Evolutionary conservation across 306 rosid genomes (phyloP), one percentile per base, ranked within the genome.

Genomic region (Inga laurina): DNA sequence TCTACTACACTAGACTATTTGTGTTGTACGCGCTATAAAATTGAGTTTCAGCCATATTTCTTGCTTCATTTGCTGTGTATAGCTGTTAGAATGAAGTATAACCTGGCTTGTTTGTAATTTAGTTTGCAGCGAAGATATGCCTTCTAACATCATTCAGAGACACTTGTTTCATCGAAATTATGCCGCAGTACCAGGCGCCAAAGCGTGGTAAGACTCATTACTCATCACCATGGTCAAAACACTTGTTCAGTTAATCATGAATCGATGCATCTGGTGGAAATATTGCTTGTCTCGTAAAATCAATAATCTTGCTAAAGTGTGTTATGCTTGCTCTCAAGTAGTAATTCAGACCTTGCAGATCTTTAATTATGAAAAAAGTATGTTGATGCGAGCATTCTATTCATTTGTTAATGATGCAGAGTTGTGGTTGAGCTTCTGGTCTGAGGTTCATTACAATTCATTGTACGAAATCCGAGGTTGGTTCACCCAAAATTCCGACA

Each of bases 361-460:
- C 81, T 75, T 66, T 19, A 64, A 18, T 78, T 70, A 46, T 75
- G 68, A 68, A 70, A 65, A 65, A 65, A 14, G 37, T 0, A 24
- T 13, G 57, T 7, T 72, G 21, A 59, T 67, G 27, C 12, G 46
- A 54, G 72, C 48, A 76, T 75, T 51, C 30, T 56, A 22, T 83
- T 32, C 46, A 34, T 49, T 89, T 84, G 48, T 48, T 66, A 84
- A 83, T 73, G 51, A 81, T 91, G 97, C 94, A 94, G 97, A 92
- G 76, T 81, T 92, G 81, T 92, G 96, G 96, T 84, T 92, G 84
- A 92, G 96, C 86, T 90, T 90, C 88, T 92, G 98, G 98, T 90
- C 96, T 54, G 96, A 90, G 91, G 89, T 90, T 70, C 93, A 92
- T 81, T 92, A 89, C 88, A 92, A 90, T 86, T 89, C 96, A 67